Evolutionary conservation across 371 early-diverging fungal species (phyloP).

Genomic region (Paraphysoderma sedebokerense): DNA sequence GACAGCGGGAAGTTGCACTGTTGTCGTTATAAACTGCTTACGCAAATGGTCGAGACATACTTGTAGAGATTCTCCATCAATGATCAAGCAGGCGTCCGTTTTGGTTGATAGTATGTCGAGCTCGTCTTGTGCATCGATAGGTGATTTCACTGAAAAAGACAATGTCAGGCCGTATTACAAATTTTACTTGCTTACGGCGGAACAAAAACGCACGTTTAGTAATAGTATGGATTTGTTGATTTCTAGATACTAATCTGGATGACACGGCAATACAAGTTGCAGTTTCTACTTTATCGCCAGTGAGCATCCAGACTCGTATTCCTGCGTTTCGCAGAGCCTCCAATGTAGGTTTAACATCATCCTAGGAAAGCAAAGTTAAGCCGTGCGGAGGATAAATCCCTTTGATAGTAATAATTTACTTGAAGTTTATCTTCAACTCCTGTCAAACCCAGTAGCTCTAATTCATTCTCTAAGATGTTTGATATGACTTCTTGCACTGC

Average conservation of each 20-base stretch:
- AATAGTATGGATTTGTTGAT: conserved; percentile 64
- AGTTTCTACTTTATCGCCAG: conserved; percentile 99
- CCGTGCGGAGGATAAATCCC: too few relatives aligned
- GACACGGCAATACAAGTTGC: conserved; percentile 96
- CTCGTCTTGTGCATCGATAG: conserved; percentile 38
- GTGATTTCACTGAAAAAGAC: conserved; percentile 24
- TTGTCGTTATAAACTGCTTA: conserved; percentile 67
- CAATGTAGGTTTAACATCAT: conserved; percentile 81
- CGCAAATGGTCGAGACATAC: conserved; percentile 54
- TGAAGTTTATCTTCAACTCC: conserved; percentile 99
- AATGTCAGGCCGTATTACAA: neutral
- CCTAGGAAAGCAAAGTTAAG: too few relatives aligned
- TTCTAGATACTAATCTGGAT: conserved; percentile 76
- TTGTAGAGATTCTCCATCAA: conserved; percentile 90
- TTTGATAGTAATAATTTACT: too few relatives aligned
- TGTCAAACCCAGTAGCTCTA: conserved; percentile 91
- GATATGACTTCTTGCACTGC: conserved; percentile 52
- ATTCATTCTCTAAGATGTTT: conserved; percentile 55
- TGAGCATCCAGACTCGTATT: conserved; percentile 98
- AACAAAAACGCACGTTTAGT: conserved; percentile 29
- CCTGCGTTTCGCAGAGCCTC: conserved; percentile 93
- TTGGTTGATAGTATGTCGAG: conserved; percentile 37
- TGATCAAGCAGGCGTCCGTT: conserved; percentile 72
- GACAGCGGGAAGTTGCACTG: conserved; percentile 68
- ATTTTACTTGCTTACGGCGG: neutral